Evolutionary conservation across 2,329 filamentous ascomycete genomes (phyloP).

Genomic region (Penicillium sp.): DNA sequence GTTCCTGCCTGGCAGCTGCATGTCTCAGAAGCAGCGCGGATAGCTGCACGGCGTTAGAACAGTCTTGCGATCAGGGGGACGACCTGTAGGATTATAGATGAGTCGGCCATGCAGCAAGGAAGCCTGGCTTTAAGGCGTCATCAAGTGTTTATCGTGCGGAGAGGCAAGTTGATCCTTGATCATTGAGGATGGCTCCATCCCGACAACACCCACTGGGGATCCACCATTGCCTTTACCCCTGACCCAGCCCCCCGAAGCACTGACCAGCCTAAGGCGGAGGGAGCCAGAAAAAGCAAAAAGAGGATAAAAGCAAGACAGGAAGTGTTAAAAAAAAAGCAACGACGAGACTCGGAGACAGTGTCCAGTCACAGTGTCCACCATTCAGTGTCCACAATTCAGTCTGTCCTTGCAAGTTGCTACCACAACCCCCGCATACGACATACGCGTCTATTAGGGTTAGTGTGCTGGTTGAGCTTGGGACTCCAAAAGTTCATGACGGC

Average conservation of each 20-base stretch:
- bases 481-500: background rate
- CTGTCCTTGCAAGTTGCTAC: no score
- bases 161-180: background rate
- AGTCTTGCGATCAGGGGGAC: background rate
- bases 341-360: conserved; percentile 3
- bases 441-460: background rate
- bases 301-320: background rate
- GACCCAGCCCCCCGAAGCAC: conserved; percentile 18
- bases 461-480: background rate
- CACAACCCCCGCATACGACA: conserved; percentile 17
- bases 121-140: background rate
- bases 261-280: conserved; percentile 16
- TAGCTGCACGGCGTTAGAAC: background rate
- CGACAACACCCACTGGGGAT: conserved; percentile 15
- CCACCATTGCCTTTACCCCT: conserved; percentile 28
- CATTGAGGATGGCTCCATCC: conserved; percentile 15
- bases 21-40: background rate
- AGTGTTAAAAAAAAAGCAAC: conserved; percentile 10
- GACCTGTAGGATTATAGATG: background rate
- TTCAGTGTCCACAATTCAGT: no score
- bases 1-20: background rate
- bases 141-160: conserved; percentile 13
- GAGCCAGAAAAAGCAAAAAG: background rate
- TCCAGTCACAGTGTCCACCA: background rate
- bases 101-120: background rate